Evolutionary conservation across 2,329 filamentous ascomycete genomes (phyloP).

Genomic region (Grosmannia penicillata): DNA sequence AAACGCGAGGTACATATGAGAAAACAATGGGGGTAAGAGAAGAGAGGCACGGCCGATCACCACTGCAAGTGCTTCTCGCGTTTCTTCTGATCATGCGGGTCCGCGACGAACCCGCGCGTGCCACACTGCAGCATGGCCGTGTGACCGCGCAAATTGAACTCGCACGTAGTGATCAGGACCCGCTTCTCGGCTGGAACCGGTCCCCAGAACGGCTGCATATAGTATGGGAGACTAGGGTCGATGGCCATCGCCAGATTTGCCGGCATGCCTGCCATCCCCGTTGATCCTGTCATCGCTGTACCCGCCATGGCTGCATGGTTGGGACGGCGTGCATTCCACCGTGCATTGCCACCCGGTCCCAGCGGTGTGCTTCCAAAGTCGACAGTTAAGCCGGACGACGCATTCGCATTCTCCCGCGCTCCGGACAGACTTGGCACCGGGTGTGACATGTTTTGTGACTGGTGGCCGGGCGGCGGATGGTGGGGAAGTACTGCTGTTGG

Average conservation of each 20-base stretch:
- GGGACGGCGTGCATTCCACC: conserved; percentile 19
- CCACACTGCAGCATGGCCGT: conserved; percentile 36
- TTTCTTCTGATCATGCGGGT: conserved; percentile 30
- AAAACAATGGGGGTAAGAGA: no score
- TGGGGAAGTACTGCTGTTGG: background rate
- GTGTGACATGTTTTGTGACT: no score
- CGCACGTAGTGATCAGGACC: conserved; percentile 39
- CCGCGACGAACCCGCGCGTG: conserved; percentile 34
- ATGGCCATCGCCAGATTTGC: background rate
- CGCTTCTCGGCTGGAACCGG: conserved; percentile 36
- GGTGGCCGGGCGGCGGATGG: background rate
- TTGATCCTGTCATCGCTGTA: no score
- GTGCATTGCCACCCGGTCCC: conserved; percentile 29
- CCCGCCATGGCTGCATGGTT: no score
- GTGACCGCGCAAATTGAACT: conserved; percentile 39
- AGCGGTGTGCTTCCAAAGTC: conserved; percentile 22
- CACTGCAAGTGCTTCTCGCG: conserved; percentile 31
- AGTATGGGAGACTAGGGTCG: conserved; percentile 4
- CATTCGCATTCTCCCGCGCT: no score
- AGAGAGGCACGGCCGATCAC: no score
- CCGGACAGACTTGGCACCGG: no score
- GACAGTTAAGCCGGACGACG: conserved; percentile 14
- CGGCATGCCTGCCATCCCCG: no score
- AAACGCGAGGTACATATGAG: no score
- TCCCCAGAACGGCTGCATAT: conserved; percentile 4